phyloP scores from a whole-genome alignment of 2,329 filamentous ascomycete genomes.

The Paecilomyces sp. region DNA sequence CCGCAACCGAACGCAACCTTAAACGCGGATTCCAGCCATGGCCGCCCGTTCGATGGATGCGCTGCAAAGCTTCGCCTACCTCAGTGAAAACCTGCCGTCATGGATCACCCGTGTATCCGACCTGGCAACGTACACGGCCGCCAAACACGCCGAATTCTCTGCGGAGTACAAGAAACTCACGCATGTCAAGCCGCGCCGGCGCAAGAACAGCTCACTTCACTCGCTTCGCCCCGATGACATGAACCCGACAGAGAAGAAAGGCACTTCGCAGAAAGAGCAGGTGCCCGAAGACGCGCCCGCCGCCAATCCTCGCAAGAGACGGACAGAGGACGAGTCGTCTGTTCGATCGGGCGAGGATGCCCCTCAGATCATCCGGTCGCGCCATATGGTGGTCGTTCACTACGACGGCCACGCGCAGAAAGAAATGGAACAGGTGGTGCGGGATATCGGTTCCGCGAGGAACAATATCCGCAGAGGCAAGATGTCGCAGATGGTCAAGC shows the following conservation, averaged over 20 bases:
- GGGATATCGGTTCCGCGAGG: constrained; percentile 69
- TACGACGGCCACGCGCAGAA: constrained; percentile 84
- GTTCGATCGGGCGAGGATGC: constrained; percentile 21
- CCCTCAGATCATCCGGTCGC: constrained; percentile 55
- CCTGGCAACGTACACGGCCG: constrained; percentile 31
- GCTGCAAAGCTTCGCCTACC: constrained; percentile 36
- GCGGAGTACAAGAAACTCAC: constrained; percentile 34
- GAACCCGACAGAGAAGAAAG: not conserved
- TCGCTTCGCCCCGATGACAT: constrained; percentile 23
- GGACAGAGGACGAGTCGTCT: constrained; percentile 24
- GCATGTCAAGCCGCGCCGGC: constrained; percentile 21
- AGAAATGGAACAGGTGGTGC: constrained; percentile 74
- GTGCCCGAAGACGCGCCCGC: constrained; percentile 12
- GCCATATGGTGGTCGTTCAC: constrained; percentile 77
- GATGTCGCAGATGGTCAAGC: constrained; percentile 39
- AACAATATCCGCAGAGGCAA: constrained; percentile 84
- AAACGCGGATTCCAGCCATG: not conserved
- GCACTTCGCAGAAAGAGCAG: constrained; percentile 1
- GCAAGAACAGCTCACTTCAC: constrained; percentile 36
- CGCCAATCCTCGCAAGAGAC: constrained; percentile 27
- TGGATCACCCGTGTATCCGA: constrained; percentile 38
- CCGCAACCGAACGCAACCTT: not conserved
- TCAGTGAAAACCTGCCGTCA: constrained; percentile 37
- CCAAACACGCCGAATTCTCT: constrained; percentile 36
- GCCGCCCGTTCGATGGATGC: constrained; percentile 30